Conservation (phyloP, 164 flowering plant genomes). For the Buxus sempervirens region DNA sequence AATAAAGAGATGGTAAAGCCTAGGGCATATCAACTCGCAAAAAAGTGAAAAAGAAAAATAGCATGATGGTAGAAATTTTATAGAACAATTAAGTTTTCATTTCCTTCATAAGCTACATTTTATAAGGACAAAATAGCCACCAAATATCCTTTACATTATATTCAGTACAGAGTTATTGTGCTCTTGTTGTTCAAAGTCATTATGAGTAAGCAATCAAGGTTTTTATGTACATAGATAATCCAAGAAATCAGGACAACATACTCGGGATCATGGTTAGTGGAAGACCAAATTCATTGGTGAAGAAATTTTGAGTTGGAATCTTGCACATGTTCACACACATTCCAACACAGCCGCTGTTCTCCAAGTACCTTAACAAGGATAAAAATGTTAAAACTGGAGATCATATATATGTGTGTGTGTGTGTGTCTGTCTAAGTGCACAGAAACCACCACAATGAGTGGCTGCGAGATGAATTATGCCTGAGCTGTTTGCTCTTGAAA, state of each 20-base stretch:
- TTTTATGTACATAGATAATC: not conserved
- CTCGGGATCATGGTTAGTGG: slow-evolving; percentile 96
- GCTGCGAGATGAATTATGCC: too few relatives aligned
- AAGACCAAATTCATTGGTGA: slow-evolving; percentile 97
- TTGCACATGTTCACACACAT: slow-evolving; percentile 99
- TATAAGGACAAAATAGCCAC: not conserved
- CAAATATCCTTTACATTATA: not conserved
- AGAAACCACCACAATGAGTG: not conserved
- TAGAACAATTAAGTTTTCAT: too few relatives aligned
- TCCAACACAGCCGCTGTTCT: slow-evolving; percentile 97
- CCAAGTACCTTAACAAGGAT: slow-evolving; percentile 59
- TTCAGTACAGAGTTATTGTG: not conserved
- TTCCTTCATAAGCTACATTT: too few relatives aligned
- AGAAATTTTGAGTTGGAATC: slow-evolving; percentile 97
- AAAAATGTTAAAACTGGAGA: not conserved
- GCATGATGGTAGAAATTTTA: too few relatives aligned
- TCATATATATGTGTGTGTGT: too few relatives aligned
- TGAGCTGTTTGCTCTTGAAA: too few relatives aligned
- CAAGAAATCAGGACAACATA: slow-evolving; percentile 23
- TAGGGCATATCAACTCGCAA: not conserved
- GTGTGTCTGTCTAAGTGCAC: not conserved
- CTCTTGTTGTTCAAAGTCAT: not conserved
- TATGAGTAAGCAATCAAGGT: not conserved
- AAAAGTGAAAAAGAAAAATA: not conserved
- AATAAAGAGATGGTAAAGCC: not conserved